Evolutionary conservation across 192 early-diverging fungal genomes (phyloP).

Genomic region (Coemansia sp.): DNA sequence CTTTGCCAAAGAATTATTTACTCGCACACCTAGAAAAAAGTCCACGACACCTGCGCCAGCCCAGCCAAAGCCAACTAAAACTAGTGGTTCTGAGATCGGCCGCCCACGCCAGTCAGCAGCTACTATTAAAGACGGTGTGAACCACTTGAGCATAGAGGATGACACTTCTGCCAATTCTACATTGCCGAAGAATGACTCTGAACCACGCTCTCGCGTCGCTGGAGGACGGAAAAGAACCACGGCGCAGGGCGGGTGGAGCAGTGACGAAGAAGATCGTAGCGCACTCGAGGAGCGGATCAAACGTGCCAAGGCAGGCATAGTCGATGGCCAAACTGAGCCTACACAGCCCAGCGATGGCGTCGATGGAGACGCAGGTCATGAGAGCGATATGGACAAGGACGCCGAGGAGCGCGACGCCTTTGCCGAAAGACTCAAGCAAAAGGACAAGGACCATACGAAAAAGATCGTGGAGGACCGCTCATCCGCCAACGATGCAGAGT

Average conservation of each 20-base stretch:
- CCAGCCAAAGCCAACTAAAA: not conserved
- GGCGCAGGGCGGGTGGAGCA: conserved; percentile 50
- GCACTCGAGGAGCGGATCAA: conserved; percentile 55
- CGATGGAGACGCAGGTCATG: conserved; percentile 37
- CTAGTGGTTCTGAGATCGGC: not conserved
- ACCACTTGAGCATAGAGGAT: conserved; percentile 2
- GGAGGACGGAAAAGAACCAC: conserved; percentile 50
- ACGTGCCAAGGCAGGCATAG: conserved; percentile 54
- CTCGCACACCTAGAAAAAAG: conserved; percentile 55
- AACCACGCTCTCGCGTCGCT: conserved; percentile 10
- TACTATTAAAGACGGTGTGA: not conserved
- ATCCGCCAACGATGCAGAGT: conserved; percentile 58
- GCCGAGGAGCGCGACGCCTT: conserved; percentile 89
- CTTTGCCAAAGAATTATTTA: conserved; percentile 69
- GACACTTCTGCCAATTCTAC: not conserved
- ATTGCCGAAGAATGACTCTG: not conserved
- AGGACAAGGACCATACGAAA: conserved; percentile 76
- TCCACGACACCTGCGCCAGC: not conserved
- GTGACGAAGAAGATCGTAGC: conserved; percentile 64
- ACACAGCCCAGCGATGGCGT: conserved; percentile 26
- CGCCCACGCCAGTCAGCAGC: not conserved
- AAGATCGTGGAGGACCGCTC: conserved; percentile 53
- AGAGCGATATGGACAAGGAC: conserved; percentile 61
- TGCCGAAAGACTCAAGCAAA: conserved; percentile 74
- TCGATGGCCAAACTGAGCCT: conserved; percentile 25